Percentiles rank a stretch among this genome's conserved stretches.
Evolutionary conservation across 139 green algal species (phyloP).

Genomic region (Micromonas pusilla): DNA sequence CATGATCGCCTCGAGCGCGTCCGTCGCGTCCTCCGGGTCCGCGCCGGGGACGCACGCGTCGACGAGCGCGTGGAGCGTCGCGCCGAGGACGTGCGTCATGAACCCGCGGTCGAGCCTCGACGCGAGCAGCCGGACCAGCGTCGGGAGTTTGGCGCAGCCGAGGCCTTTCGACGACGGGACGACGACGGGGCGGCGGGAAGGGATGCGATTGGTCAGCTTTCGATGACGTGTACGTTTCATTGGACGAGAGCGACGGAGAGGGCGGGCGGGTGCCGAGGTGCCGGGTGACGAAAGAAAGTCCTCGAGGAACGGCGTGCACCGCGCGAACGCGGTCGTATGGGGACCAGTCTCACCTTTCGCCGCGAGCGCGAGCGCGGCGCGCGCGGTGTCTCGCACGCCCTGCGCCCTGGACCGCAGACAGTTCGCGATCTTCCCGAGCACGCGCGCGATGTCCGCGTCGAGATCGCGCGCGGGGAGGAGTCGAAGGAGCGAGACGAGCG

Average conservation of each 20-base stretch:
- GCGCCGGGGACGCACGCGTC: background rate
- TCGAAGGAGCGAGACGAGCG: slow-evolving; percentile 69
- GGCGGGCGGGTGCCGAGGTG: too few species aligned
- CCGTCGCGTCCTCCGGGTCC: slow-evolving; percentile 50
- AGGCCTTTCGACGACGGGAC: too few species aligned
- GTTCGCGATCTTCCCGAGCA: slow-evolving; percentile 64
- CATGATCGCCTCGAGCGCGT: slow-evolving; percentile 51
- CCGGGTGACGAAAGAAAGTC: too few species aligned
- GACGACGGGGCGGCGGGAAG: too few species aligned
- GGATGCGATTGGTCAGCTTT: too few species aligned
- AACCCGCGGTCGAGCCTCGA: background rate
- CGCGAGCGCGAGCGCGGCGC: slow-evolving; percentile 63
- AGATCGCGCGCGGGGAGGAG: slow-evolving; percentile 50
- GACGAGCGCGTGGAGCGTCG: slow-evolving; percentile 18
- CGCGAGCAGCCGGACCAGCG: slow-evolving; percentile 11
- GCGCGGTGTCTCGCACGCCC: slow-evolving; percentile 58
- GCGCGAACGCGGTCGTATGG: too few species aligned
- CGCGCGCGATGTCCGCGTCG: slow-evolving; percentile 40
- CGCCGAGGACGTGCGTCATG: slow-evolving; percentile 11
- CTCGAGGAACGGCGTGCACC: too few species aligned
- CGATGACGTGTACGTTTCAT: too few species aligned
- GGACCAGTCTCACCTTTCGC: too few species aligned
- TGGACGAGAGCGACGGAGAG: too few species aligned
- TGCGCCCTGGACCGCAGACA: slow-evolving; percentile 56
- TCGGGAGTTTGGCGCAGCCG: slow-evolving; percentile 50